A percentile compares a stretch with the other conserved stretches of the same genome.
These are phyloP conservation scores for Colletotrichum sp. DNA, from an alignment of 2,329 filamentous ascomycete species.

Conservation along the genomic window DNA sequence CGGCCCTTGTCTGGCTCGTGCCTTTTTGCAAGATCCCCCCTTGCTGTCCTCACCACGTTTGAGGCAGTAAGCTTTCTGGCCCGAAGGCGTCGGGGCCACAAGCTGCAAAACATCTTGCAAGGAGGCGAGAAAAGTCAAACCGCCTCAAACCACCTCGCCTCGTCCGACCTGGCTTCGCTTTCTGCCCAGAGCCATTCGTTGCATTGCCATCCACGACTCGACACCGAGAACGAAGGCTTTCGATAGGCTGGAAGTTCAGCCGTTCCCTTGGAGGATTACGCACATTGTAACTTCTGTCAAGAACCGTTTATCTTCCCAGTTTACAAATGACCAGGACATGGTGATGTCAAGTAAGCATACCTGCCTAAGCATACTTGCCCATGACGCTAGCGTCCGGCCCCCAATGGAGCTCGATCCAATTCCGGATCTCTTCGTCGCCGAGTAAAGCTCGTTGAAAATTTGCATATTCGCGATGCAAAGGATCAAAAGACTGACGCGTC, in stretches of 20 bases:
- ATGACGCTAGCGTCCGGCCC: neutral
- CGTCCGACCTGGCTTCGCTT: neutral
- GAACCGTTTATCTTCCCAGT: neutral
- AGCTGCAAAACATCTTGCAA: conserved; percentile 5
- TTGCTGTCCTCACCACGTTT: neutral
- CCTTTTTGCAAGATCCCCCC: neutral
- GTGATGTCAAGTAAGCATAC: neutral
- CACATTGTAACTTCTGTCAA: neutral
- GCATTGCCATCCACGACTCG: neutral
- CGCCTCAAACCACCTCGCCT: conserved; percentile 5
- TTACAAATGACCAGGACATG: neutral
- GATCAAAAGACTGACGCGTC: neutral
- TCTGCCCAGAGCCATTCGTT: neutral
- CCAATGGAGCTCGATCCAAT: neutral
- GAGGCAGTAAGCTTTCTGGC: conserved; percentile 6
- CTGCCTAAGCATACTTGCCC: neutral
- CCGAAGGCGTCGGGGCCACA: neutral
- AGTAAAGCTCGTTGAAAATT: neutral
- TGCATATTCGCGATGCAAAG: neutral
- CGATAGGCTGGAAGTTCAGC: neutral
- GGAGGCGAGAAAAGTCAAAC: conserved; percentile 4
- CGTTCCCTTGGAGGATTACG: neutral
- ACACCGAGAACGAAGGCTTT: neutral
- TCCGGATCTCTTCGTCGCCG: neutral
- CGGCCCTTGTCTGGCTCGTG: conserved; percentile 7